phyloP scores from a whole-genome alignment of 768 basidiomycete species.

The Boletus sensibilis region DNA sequence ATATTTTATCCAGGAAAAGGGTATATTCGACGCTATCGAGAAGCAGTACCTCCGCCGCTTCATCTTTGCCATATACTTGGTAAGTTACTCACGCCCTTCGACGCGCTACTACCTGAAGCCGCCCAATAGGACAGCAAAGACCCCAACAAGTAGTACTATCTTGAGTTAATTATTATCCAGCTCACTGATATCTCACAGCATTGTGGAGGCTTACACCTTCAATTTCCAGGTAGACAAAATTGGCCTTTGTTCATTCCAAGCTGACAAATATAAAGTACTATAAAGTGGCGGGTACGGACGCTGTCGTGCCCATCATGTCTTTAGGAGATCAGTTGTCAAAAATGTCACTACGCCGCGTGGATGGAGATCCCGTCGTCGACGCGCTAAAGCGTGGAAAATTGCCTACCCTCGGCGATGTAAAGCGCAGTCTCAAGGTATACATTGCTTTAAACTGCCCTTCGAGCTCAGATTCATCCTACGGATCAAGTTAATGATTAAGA shows the following conservation, averaged over 20 bases:
- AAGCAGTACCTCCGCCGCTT: constrained; percentile 84
- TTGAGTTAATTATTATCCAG: constrained; percentile 2
- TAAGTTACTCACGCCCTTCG: constrained; percentile 33
- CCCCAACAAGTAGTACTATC: constrained; percentile 66
- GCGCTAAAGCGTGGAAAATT: constrained; percentile 58
- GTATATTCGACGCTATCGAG: constrained; percentile 83
- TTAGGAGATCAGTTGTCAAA: constrained; percentile 60
- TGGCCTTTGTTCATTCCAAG: not conserved
- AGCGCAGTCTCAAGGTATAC: constrained; percentile 72
- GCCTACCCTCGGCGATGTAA: constrained; percentile 80
- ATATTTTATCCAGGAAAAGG: constrained; percentile 58
- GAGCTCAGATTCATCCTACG: not conserved
- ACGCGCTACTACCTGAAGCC: not conserved
- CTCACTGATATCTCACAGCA: constrained; percentile 43
- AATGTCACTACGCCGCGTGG: constrained; percentile 42
- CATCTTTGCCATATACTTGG: constrained; percentile 83
- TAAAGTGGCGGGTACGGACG: constrained; percentile 57
- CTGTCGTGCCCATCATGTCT: constrained; percentile 68
- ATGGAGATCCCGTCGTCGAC: constrained; percentile 57
- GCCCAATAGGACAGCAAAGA: constrained; percentile 71
- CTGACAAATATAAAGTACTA: constrained; percentile 54
- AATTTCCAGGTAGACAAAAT: constrained; percentile 62
- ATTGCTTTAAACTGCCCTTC: not conserved
- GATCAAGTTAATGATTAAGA: constrained; percentile 67
- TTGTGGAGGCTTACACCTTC: constrained; percentile 87